These are phyloP conservation scores for Physaria fendleri DNA, from an alignment of 345 rosid species.

Conservation along the genomic window DNA sequence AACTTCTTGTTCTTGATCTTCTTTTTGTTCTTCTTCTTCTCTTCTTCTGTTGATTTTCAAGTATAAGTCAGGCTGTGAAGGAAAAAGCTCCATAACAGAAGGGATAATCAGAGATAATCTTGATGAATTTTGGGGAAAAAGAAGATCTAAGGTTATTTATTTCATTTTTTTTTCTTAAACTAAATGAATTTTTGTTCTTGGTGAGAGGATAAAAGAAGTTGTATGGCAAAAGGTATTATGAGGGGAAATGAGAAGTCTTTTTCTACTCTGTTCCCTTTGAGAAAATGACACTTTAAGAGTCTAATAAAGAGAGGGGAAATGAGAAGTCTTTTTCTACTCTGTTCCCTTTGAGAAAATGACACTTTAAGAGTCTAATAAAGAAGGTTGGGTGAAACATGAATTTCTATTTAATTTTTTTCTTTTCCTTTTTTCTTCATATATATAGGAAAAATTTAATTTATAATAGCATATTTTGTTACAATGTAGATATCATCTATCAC, in stretches of 20 bases:
- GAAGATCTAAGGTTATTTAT: conserved; percentile 4
- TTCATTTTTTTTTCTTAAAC: conserved; percentile 19
- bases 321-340: conserved; percentile 35
- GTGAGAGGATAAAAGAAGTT: conserved; percentile 26
- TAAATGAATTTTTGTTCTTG: conserved; percentile 24
- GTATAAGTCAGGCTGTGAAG: conserved; percentile 31
- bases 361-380: conserved; percentile 29
- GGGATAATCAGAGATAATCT: neutral
- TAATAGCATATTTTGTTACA: conserved; percentile 24
- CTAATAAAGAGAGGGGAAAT: conserved; percentile 29
- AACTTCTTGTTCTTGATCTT: conserved; percentile 15
- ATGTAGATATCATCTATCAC: conserved; percentile 32
- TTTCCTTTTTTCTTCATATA: conserved; percentile 1
- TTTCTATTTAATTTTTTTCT: conserved; percentile 23
- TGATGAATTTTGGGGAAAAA: conserved; percentile 10
- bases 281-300: conserved; percentile 29
- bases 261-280: conserved; percentile 35
- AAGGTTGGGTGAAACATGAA: conserved; percentile 33
- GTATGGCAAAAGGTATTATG: conserved; percentile 28
- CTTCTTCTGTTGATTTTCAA: conserved; percentile 18
- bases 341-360: conserved; percentile 35
- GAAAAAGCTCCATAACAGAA: conserved; percentile 32
- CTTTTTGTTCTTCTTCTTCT: neutral
- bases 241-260: conserved; percentile 32
- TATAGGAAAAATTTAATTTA: neutral